These are phyloP conservation scores for Entamoeba moshkovskii DNA, from an alignment of 208 protist species.

Conservation along the genomic window DNA sequence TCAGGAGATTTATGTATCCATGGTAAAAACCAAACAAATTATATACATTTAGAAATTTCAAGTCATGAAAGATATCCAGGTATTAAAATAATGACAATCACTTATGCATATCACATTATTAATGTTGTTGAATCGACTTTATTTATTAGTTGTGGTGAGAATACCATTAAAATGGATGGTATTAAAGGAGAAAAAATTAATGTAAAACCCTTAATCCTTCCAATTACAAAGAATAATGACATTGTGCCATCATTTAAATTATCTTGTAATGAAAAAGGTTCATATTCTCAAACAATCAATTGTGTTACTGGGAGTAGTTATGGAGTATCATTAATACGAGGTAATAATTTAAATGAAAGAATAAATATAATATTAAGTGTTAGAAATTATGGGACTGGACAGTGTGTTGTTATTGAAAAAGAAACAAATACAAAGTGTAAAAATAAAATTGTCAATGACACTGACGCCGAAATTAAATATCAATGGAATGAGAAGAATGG, in stretches of 20 bases:
- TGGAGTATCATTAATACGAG: neutral
- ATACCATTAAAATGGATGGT: neutral
- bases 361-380: neutral
- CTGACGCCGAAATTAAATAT: neutral
- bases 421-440: neutral
- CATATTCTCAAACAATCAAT: neutral
- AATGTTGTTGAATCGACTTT: neutral
- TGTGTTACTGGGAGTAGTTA: neutral
- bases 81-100: neutral
- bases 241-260: neutral
- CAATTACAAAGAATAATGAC: neutral
- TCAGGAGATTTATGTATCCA: neutral
- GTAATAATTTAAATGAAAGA: neutral
- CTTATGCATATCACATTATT: neutral
- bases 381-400: neutral
- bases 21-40: neutral
- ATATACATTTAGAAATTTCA: neutral
- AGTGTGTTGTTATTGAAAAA: neutral
- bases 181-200: neutral
- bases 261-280: neutral
- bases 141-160: neutral
- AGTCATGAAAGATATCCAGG: neutral
- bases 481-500: neutral
- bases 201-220: neutral
- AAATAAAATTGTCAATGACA: neutral